These are phyloP conservation scores for Flaveria robusta DNA, from an alignment of 129 eudicot genomes.

Conservation along the genomic window DNA sequence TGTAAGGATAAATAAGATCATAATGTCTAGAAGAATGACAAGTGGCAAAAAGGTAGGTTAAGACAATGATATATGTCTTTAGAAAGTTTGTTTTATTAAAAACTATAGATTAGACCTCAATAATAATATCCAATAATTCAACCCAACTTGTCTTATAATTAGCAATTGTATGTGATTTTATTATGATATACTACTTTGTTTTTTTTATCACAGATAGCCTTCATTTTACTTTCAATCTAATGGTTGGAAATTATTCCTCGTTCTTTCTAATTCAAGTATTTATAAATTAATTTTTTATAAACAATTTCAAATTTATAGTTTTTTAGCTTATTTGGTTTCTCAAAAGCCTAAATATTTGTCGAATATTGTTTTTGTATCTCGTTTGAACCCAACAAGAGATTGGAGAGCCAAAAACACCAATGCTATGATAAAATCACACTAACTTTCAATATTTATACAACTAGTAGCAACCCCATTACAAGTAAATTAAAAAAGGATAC, in stretches of 20 bases:
- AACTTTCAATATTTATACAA: slow-evolving; percentile 28
- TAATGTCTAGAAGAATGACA: too few species aligned
- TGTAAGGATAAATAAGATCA: too few species aligned
- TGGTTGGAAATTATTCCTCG: too few species aligned
- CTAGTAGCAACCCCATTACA: neutral
- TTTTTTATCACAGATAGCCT: too few species aligned
- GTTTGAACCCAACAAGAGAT: neutral
- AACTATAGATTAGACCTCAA: neutral
- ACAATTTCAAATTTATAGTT: neutral
- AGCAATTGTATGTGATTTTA: too few species aligned
- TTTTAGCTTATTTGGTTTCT: too few species aligned
- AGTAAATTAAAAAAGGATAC: slow-evolving; percentile 23
- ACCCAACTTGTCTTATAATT: neutral
- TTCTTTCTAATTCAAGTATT: neutral
- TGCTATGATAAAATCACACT: neutral
- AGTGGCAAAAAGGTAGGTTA: too few species aligned
- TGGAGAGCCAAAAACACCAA: neutral
- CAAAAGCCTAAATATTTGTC: neutral
- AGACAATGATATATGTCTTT: too few species aligned
- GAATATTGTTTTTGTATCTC: neutral
- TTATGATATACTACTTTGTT: too few species aligned
- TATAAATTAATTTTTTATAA: neutral
- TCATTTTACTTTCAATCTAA: too few species aligned
- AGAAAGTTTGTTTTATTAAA: too few species aligned
- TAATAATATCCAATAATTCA: neutral